Conservation (phyloP, 2,329 filamentous ascomycete genomes). For the Trichoderma lentiforme region DNA sequence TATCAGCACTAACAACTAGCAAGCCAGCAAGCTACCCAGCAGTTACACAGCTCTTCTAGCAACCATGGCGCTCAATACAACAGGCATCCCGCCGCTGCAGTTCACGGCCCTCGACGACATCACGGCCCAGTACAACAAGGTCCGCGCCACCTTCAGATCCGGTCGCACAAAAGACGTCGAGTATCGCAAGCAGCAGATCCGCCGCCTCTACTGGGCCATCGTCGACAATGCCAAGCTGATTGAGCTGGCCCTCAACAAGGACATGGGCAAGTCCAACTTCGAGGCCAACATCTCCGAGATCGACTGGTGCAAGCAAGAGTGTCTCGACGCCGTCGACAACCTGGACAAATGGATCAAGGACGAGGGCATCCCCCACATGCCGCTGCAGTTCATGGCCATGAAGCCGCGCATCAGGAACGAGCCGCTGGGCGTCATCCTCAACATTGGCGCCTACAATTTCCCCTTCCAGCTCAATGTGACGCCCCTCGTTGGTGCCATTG, state of each 20-base stretch:
- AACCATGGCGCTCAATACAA: conserved; percentile 39
- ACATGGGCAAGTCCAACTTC: conserved; percentile 73
- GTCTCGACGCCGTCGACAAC: conserved; percentile 73
- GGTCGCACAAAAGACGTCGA: conserved; percentile 79
- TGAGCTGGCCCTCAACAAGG: conserved; percentile 69
- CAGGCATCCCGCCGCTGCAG: conserved; percentile 49
- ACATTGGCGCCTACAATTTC: conserved; percentile 95
- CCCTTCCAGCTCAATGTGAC: conserved; percentile 77
- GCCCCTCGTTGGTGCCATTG: conserved; percentile 84
- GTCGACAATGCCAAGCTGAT: conserved; percentile 74
- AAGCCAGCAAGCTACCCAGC: background rate
- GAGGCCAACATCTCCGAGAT: conserved; percentile 75
- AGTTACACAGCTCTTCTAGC: background rate
- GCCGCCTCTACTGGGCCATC: conserved; percentile 91
- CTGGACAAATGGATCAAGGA: conserved; percentile 81
- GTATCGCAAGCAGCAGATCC: conserved; percentile 80
- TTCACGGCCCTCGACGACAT: conserved; percentile 66
- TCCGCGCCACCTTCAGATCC: conserved; percentile 68
- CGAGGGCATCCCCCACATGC: conserved; percentile 68
- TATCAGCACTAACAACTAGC: background rate
- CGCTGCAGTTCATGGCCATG: conserved; percentile 64
- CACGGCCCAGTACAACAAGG: conserved; percentile 53
- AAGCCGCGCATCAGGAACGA: conserved; percentile 79
- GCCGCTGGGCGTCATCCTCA: conserved; percentile 75
- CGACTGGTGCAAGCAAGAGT: conserved; percentile 76